A percentile compares a stretch with the other conserved stretches of the same genome.
phyloP scores from a whole-genome alignment of 2,329 filamentous ascomycete genomes.

The Colletotrichum orchidophilum region DNA sequence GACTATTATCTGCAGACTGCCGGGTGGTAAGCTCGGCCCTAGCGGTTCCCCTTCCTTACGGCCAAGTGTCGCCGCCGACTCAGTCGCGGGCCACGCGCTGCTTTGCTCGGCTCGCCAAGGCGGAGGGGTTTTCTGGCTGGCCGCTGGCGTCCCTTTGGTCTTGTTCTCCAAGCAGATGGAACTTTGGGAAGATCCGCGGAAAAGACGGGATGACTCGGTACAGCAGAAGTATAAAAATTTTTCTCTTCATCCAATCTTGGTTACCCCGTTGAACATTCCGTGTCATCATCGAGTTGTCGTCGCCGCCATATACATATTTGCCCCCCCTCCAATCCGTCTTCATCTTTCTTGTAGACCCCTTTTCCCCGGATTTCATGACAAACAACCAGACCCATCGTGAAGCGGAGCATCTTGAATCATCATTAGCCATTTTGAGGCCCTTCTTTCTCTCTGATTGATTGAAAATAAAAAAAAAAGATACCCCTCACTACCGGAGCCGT shows the following conservation, averaged over 20 bases:
- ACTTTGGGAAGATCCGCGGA: constrained; percentile 7
- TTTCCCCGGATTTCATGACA: constrained; percentile 16
- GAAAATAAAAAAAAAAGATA: constrained; percentile 10
- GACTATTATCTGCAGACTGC: not conserved
- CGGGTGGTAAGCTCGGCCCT: not conserved
- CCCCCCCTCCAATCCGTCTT: not conserved
- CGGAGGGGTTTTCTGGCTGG: not conserved
- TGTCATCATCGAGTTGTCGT: constrained; percentile 7
- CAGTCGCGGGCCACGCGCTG: not conserved
- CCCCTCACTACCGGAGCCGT: constrained; percentile 6
- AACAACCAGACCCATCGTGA: constrained; percentile 20
- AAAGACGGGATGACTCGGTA: constrained; percentile 32
- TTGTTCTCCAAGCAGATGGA: not conserved
- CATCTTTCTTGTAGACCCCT: not conserved
- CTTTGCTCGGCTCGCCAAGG: constrained; percentile 8
- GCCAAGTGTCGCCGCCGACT: constrained; percentile 13
- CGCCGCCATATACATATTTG: constrained; percentile 16
- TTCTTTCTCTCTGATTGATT: constrained; percentile 16
- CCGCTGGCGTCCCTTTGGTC: too few relatives aligned
- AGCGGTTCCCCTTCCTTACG: constrained; percentile 1
- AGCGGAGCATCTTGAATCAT: constrained; percentile 17
- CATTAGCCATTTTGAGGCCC: constrained; percentile 8
- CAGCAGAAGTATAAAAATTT: constrained; percentile 17
- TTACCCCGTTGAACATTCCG: not conserved
- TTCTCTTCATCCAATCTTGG: constrained; percentile 10